Evolutionary conservation across 2,329 filamentous ascomycete species (phyloP), one percentile per base, ranked within the genome.

Genomic region (Lasiodiplodia sp.): DNA sequence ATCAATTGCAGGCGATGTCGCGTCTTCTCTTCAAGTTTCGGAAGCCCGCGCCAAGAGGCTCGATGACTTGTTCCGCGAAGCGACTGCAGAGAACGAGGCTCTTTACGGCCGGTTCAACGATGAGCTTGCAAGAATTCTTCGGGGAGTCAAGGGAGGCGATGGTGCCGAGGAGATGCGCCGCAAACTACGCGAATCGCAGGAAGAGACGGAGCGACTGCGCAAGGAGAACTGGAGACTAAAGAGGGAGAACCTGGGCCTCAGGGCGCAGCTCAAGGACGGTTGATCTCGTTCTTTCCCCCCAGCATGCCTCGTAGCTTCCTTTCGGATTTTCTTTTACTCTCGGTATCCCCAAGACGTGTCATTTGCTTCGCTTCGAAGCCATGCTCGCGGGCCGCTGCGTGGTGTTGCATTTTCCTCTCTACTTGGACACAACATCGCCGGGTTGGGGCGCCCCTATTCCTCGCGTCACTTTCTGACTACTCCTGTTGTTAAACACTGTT

Each of bases 31-130:
- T 16, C 86, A 88, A 73, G 89, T 93, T 1, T 89, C 88, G 16
- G 94, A 97, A 77, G 87, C 86, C 69, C 94, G 96, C 74, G 90
- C 91, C 69, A 91, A 90, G 73, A 91, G 91, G 51, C 88, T 97
- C 66, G 94, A 97, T 77, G 92, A 96, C 80, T 83, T 97, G 64
- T 97, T 96, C 82, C 92, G 93, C 72, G 93, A 97, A 76, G 88
- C 90, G 18, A 93, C 90, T 73, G 92, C 93, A 0, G 95, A 98
- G 83, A 98, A 97, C 74, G 94, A 97, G 81, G 87, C 95, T 37
- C 84, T 98, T 67, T 97, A 97, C 79, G 92, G 95, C 72, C 91
- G 90, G 70, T 97, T 97, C 83, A 97, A 97, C 75, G 88, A 89
- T n/a, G 95, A 97, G 81, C 82, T 98, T 58, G 91, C 88, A 73